These are phyloP conservation scores for Hymenoscyphus fructigenus DNA, from an alignment of 2,329 filamentous ascomycete genomes.

Conservation along the genomic window DNA sequence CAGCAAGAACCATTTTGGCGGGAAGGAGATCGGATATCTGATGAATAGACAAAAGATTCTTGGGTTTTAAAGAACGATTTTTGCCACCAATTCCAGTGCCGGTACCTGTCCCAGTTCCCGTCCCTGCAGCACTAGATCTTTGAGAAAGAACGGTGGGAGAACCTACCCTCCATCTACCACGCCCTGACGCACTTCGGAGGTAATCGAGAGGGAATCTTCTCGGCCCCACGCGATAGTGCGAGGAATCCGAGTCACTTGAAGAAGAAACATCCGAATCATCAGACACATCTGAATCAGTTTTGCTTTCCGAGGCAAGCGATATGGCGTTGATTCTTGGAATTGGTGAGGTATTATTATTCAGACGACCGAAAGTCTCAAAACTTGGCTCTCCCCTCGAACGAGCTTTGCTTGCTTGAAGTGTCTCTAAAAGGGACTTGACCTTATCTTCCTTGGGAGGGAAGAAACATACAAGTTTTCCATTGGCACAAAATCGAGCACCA, in stretches of 20 bases:
- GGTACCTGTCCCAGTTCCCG: constrained; percentile 58
- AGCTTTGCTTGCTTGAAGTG: constrained; percentile 45
- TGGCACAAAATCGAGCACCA: constrained; percentile 60
- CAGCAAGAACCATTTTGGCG: constrained; percentile 72
- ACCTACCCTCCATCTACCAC: constrained; percentile 28
- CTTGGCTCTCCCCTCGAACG: constrained; percentile 50
- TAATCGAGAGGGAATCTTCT: constrained; percentile 31
- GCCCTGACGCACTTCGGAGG: constrained; percentile 29
- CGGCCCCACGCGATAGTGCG: constrained; percentile 31
- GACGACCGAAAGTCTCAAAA: constrained; percentile 63
- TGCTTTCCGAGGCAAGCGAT: constrained; percentile 37
- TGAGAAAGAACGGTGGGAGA: constrained; percentile 37
- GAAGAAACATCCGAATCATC: constrained; percentile 34
- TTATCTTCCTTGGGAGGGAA: constrained; percentile 65
- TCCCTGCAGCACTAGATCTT: constrained; percentile 35
- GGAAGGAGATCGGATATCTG: constrained; percentile 71
- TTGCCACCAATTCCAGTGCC: constrained; percentile 48
- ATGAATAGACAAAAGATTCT: constrained; percentile 73
- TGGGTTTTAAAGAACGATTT: constrained; percentile 42
- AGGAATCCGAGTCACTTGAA: constrained; percentile 38
- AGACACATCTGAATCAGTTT: constrained; percentile 40
- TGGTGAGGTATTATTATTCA: constrained; percentile 50
- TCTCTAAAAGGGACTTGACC: constrained; percentile 49
- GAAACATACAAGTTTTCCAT: constrained; percentile 65
- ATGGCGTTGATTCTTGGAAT: constrained; percentile 41